Evolutionary conservation across 2,329 filamentous ascomycete species (phyloP).

Genomic region (Pseudonectria buxi): DNA sequence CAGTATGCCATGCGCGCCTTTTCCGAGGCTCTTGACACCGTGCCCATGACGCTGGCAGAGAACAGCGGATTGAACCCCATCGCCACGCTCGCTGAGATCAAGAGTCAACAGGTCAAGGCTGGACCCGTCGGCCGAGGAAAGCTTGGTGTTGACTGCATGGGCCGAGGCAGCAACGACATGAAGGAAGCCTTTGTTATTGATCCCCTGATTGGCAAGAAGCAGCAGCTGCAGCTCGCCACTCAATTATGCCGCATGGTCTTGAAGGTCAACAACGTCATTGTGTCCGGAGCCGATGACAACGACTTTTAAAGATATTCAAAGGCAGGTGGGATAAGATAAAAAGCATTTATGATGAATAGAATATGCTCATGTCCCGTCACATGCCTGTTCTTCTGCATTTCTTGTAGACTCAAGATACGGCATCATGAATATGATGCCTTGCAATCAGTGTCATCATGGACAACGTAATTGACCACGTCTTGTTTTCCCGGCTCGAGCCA

Average conservation of each 20-base stretch:
- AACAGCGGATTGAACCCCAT: slow-evolving; percentile 96
- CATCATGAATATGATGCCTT: too few relatives aligned
- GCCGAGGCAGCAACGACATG: slow-evolving; percentile 93
- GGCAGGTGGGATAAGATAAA: slow-evolving; percentile 20
- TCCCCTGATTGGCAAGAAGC: slow-evolving; percentile 94
- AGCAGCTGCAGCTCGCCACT: slow-evolving; percentile 92
- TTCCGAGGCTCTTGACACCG: slow-evolving; percentile 83
- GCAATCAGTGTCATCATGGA: too few relatives aligned
- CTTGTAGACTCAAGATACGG: neutral
- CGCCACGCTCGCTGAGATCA: slow-evolving; percentile 87
- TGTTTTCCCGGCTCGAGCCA: too few relatives aligned
- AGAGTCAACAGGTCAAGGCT: slow-evolving; percentile 90
- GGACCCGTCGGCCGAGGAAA: slow-evolving; percentile 43
- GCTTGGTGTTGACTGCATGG: slow-evolving; percentile 97
- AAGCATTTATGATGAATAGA: slow-evolving; percentile 19
- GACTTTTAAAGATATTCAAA: slow-evolving; percentile 57
- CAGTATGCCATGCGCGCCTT: slow-evolving; percentile 99
- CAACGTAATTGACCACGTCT: too few relatives aligned
- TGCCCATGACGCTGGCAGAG: slow-evolving; percentile 94
- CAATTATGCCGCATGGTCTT: slow-evolving; percentile 97
- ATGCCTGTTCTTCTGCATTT: neutral
- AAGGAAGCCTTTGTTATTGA: slow-evolving; percentile 97
- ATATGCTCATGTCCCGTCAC: slow-evolving; percentile 5
- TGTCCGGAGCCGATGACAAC: slow-evolving; percentile 78
- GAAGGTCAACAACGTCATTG: slow-evolving; percentile 95